Base-by-base conservation (phyloP, 1,284 basidiomycete species). In the Lignosus rhinocerotis region DNA sequence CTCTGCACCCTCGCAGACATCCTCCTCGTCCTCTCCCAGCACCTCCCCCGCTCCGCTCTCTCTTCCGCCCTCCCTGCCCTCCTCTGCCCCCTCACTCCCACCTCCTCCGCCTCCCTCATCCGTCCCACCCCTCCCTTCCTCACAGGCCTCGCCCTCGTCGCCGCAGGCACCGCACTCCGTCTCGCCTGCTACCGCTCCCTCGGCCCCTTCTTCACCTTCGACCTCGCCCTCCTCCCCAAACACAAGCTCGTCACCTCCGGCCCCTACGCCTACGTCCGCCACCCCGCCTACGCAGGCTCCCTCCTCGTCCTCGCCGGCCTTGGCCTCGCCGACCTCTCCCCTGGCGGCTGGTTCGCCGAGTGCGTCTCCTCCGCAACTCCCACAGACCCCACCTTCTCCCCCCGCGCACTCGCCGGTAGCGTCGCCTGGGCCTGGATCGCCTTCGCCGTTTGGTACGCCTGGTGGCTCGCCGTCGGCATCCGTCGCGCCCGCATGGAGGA, bases 201-300 rank as follows among this genome's bases (percentile, higher is more conserved):
- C 34, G 85, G 84, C 1, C 68, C 76, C 6, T 73, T 85, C 56
- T 87, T 87, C 73, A 87, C 85, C 0, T 87, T 85, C 69, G 83
- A 85, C 62, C 77, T 87, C 59, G 81, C 83, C 49, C 73, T 86
- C 48, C 77, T 80, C 61, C 80, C 81, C 2, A 69, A 73, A n/a
- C 85, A 86, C 70, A 76, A 70, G 41, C 77, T 87, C 56, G 73
- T 87, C 65, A 85, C 82, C 0, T 71, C 69, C 14, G 78, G 84
- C 6, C 80, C 79, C 58, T 87, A 87, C 67, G 64, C 72, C 12
- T 76, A 79, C 58, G 82, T 86, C 47, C 80, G 73, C 32, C 71
- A 73, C 55, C 71, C 71, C 17, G 67, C 69, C 34, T 73, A 73
- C 59, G 53, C 63, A 12, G 70, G 70, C 39, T 65, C 64, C 30